Conservation (phyloP, 2,329 filamentous ascomycete genomes). For the Epichloe hybrida region DNA sequence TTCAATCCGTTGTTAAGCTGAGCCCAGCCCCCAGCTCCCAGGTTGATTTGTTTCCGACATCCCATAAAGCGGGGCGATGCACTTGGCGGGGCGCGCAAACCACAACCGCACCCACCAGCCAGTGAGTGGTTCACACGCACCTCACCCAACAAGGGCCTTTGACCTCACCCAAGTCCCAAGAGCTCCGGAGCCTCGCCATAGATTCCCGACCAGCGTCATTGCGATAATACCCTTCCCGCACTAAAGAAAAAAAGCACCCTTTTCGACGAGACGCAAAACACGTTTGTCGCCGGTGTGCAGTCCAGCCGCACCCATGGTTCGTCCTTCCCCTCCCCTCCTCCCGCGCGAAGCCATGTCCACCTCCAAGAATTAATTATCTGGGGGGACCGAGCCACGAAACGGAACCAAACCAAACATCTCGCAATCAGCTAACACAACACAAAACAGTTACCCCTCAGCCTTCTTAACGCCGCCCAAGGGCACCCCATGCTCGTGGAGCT, state of each 20-base stretch:
- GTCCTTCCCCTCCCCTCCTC: not conserved
- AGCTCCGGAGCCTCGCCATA: not conserved
- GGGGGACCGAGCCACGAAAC: not conserved
- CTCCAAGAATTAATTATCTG: too few relatives aligned
- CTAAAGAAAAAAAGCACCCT: too few relatives aligned
- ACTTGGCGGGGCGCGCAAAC: constrained; percentile 13
- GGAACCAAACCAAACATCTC: not conserved
- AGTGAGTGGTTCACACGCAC: not conserved
- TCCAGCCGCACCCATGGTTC: not conserved
- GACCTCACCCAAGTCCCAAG: not conserved
- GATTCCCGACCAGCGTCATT: too few relatives aligned
- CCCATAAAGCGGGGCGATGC: constrained; percentile 15
- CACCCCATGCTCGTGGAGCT: constrained; percentile 96
- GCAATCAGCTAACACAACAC: not conserved
- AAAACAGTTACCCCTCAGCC: constrained; percentile 54
- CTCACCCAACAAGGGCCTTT: not conserved
- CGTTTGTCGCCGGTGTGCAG: not conserved
- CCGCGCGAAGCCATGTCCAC: too few relatives aligned
- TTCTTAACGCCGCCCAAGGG: constrained; percentile 90
- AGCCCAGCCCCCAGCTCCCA: not conserved
- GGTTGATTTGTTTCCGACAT: not conserved
- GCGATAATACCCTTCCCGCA: too few relatives aligned
- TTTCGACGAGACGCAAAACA: not conserved
- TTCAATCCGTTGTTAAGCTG: too few relatives aligned
- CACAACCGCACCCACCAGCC: not conserved